These are phyloP conservation scores for Colletotrichum sp. DNA, from an alignment of 2,329 filamentous ascomycete species.

Conservation along the genomic window DNA sequence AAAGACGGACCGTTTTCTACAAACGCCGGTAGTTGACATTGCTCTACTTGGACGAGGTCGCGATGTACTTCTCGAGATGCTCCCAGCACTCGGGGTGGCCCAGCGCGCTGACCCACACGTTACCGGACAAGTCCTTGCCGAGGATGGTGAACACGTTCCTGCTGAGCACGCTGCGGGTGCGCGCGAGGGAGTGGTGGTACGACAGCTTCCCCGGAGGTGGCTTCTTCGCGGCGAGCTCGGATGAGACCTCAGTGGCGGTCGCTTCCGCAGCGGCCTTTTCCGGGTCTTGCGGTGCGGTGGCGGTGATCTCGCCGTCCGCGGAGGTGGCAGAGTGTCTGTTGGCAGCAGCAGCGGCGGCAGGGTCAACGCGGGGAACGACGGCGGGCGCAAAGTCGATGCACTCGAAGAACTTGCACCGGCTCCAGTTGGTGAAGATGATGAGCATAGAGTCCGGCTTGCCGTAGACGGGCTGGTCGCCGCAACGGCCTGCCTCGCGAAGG, in stretches of 20 bases:
- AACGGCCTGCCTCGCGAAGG: slow-evolving; percentile 21
- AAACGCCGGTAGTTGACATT: too few relatives aligned
- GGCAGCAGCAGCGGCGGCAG: background rate
- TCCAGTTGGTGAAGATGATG: slow-evolving; percentile 44
- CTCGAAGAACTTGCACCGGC: slow-evolving; percentile 37
- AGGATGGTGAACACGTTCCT: slow-evolving; percentile 21
- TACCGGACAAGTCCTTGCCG: slow-evolving; percentile 31
- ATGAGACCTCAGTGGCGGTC: background rate
- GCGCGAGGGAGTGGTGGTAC: slow-evolving; percentile 15
- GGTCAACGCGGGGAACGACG: slow-evolving; percentile 19
- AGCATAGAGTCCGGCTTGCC: slow-evolving; percentile 36
- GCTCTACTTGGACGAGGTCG: background rate
- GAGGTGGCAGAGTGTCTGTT: background rate
- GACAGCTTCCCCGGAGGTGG: slow-evolving; percentile 15
- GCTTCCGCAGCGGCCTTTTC: background rate
- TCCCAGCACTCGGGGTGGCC: slow-evolving; percentile 29
- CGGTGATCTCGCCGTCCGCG: background rate
- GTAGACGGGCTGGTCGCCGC: slow-evolving; percentile 27
- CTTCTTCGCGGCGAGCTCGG: background rate
- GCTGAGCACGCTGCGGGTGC: slow-evolving; percentile 11
- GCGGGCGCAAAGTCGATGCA: slow-evolving; percentile 40
- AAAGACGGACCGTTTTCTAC: too few relatives aligned
- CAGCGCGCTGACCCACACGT: slow-evolving; percentile 30
- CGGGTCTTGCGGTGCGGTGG: background rate
- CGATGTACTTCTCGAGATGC: slow-evolving; percentile 27